phyloP scores from a whole-genome alignment of 2,329 filamentous ascomycete genomes.

The Talaromyces sp. region DNA sequence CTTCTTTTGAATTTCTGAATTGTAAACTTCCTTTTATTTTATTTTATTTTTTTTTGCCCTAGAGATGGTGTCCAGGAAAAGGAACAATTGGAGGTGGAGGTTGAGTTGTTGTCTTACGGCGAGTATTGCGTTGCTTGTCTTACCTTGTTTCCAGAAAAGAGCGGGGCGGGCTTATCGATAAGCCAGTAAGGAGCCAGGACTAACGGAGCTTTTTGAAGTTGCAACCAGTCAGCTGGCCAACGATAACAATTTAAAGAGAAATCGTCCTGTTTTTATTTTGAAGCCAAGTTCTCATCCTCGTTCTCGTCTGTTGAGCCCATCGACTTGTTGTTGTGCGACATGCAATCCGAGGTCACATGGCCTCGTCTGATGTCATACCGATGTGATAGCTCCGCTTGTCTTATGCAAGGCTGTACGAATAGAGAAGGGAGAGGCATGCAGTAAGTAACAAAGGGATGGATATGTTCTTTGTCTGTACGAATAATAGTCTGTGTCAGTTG shows the following conservation, averaged over 20 bases:
- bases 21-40: not conserved
- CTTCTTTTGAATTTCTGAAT: not conserved
- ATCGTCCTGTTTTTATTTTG: not conserved
- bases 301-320: not conserved
- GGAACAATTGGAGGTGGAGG: not conserved
- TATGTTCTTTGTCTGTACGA: not conserved
- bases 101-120: not conserved
- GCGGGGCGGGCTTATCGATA: not conserved
- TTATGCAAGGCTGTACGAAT: not conserved
- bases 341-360: not conserved
- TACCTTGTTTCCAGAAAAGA: not conserved
- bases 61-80: not conserved
- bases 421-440: not conserved
- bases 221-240: not conserved
- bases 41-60: too few species aligned
- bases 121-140: too few species aligned
- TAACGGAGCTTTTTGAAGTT: not conserved
- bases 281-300: not conserved
- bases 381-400: constrained; percentile 5
- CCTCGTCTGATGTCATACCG: constrained; percentile 16
- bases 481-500: too few species aligned
- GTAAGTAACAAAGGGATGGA: not conserved
- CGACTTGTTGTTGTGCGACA: not conserved
- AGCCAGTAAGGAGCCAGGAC: not conserved
- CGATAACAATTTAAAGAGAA: not conserved